A percentile compares a stretch with the other conserved stretches of the same genome.
Evolutionary conservation across 78 protist species (phyloP).

Genomic region (Dictyostelium brefeldianum): DNA sequence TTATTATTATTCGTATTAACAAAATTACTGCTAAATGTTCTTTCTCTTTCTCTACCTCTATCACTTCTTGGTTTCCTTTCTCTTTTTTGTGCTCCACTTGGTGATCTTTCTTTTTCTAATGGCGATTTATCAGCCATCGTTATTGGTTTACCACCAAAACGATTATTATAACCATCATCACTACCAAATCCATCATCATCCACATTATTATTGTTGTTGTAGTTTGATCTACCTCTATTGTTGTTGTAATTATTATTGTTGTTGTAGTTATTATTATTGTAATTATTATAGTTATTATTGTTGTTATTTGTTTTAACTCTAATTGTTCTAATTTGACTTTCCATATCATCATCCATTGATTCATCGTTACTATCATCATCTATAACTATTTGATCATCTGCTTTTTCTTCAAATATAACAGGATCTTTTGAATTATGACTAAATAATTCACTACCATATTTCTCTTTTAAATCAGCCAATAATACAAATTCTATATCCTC

Average conservation of each 20-base stretch:
- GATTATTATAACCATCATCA: neutral
- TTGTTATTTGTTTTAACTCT: conserved; percentile 15
- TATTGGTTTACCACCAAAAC: neutral
- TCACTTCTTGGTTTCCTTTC: conserved; percentile 66
- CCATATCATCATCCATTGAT: neutral
- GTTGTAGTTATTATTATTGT: neutral
- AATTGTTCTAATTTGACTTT: conserved; percentile 22
- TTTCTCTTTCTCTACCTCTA: neutral
- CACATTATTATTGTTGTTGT: neutral
- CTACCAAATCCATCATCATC: neutral
- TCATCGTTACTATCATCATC: conserved; percentile 48
- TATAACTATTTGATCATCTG: conserved; percentile 47
- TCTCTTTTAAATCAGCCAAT: conserved; percentile 28
- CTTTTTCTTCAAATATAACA: conserved; percentile 53
- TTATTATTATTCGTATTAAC: neutral
- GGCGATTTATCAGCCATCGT: conserved; percentile 16
- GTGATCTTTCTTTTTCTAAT: conserved; percentile 32
- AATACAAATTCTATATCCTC: conserved; percentile 58
- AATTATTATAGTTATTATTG: neutral
- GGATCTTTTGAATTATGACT: conserved; percentile 41
- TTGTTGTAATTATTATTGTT: neutral
- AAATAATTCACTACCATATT: conserved; percentile 50
- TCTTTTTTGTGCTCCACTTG: neutral
- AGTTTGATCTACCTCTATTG: neutral
- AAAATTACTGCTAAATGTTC: neutral